Conservation (phyloP, 768 basidiomycete genomes). For the Inosperma sp. region DNA sequence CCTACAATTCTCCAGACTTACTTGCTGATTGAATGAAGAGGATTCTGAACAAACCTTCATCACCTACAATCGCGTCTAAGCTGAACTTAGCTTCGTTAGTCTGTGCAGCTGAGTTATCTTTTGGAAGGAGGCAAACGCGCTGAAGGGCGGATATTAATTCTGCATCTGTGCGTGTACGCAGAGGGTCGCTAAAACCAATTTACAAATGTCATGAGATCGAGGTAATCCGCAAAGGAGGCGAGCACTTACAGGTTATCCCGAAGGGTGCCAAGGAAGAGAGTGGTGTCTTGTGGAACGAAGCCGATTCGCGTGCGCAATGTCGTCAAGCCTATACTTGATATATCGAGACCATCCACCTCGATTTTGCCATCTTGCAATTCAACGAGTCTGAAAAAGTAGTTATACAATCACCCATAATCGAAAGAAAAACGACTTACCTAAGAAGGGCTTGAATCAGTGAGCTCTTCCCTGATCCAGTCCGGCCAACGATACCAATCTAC, state of each 20-base stretch:
- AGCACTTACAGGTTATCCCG: constrained; percentile 38
- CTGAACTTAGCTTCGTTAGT: constrained; percentile 62
- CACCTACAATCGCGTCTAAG: constrained; percentile 53
- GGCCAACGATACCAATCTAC: constrained; percentile 45
- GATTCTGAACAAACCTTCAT: constrained; percentile 39
- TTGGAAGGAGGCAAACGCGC: constrained; percentile 55
- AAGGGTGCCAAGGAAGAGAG: constrained; percentile 44
- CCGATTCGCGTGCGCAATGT: constrained; percentile 51
- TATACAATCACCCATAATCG: background rate
- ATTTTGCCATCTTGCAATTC: constrained; percentile 57
- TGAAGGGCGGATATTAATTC: constrained; percentile 59
- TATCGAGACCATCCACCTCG: constrained; percentile 51
- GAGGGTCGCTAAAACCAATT: constrained; percentile 44
- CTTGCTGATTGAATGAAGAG: background rate
- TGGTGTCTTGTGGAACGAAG: constrained; percentile 63
- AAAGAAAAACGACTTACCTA: constrained; percentile 31
- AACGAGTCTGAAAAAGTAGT: constrained; percentile 41
- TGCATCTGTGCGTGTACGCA: constrained; percentile 48
- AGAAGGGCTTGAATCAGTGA: constrained; percentile 55
- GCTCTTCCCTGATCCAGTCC: constrained; percentile 51
- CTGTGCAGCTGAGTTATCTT: constrained; percentile 35
- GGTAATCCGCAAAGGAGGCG: background rate
- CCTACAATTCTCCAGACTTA: constrained; percentile 16
- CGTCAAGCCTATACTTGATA: constrained; percentile 47
- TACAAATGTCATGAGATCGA: background rate